These are phyloP conservation scores for Hysterangium stoloniferum DNA, from an alignment of 768 basidiomycete species.

Conservation along the genomic window DNA sequence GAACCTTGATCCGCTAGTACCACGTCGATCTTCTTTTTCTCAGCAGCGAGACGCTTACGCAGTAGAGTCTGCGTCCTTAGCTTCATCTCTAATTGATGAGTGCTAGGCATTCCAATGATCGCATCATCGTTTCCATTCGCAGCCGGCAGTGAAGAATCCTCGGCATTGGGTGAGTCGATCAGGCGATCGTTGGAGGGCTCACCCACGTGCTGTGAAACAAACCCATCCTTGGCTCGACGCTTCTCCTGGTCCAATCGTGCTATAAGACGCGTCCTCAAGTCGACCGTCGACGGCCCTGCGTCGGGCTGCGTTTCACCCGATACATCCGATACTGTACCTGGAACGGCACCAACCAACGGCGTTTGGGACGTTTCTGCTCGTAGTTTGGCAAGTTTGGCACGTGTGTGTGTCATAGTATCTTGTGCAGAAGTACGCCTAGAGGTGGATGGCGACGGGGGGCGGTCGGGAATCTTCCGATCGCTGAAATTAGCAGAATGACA, in stretches of 20 bases:
- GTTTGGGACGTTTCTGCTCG: not conserved
- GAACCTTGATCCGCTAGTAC: not conserved
- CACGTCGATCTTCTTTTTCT: conserved; percentile 23
- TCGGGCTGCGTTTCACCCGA: not conserved
- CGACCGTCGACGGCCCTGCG: conserved; percentile 6
- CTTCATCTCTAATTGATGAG: conserved; percentile 31
- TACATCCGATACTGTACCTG: not conserved
- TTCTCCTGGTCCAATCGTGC: conserved; percentile 39
- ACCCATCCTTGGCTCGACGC: conserved; percentile 19
- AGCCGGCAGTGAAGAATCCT: too few species aligned
- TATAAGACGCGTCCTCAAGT: conserved; percentile 32
- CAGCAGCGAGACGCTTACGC: conserved; percentile 40
- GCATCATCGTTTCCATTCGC: not conserved
- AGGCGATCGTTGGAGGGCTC: conserved; percentile 3
- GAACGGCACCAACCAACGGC: not conserved
- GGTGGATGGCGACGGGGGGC: not conserved
- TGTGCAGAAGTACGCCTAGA: conserved; percentile 11
- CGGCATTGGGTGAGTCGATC: not conserved
- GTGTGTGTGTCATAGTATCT: conserved; percentile 25
- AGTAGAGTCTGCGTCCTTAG: conserved; percentile 43
- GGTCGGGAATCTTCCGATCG: too few species aligned
- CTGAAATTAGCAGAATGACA: too few species aligned
- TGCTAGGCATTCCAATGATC: conserved; percentile 11
- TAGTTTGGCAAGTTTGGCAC: conserved; percentile 18
- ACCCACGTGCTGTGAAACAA: conserved; percentile 12